Conservation (phyloP, 345 rosid genomes). For the Arabis hirsuta region DNA sequence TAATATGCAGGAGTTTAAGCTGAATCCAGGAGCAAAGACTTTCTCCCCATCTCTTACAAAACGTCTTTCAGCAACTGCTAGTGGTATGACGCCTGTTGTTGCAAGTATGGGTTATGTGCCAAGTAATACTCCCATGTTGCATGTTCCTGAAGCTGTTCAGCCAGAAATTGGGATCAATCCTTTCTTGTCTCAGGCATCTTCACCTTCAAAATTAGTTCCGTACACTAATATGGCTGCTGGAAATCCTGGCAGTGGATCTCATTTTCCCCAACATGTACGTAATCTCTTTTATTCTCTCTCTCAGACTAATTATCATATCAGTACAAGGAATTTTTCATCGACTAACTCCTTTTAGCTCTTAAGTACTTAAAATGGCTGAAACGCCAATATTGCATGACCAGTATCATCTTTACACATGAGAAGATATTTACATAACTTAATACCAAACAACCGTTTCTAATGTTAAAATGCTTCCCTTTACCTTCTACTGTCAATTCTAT, state of each 20-base stretch:
- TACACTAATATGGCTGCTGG: slow-evolving; percentile 55
- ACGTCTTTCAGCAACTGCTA: slow-evolving; percentile 51
- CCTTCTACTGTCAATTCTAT: not conserved
- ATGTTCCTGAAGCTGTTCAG: slow-evolving; percentile 55
- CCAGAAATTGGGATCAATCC: slow-evolving; percentile 58
- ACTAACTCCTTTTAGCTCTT: not conserved
- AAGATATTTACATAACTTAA: not conserved
- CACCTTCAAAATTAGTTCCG: slow-evolving; percentile 61
- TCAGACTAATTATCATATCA: not conserved
- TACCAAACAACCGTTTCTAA: not conserved
- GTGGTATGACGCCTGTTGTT: slow-evolving; percentile 44
- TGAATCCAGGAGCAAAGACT: slow-evolving; percentile 79
- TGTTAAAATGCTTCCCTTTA: slow-evolving; percentile 2
- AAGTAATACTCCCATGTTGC: slow-evolving; percentile 54
- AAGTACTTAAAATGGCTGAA: not conserved
- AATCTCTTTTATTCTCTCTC: not conserved
- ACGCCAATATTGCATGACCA: not conserved
- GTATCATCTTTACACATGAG: slow-evolving; percentile 1
- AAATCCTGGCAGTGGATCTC: slow-evolving; percentile 52
- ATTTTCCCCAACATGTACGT: slow-evolving; percentile 71
- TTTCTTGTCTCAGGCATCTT: slow-evolving; percentile 57
- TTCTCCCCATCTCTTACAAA: slow-evolving; percentile 72
- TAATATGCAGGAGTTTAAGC: slow-evolving; percentile 73
- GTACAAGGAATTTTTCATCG: not conserved
- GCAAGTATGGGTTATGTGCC: slow-evolving; percentile 60